Percentiles rank a stretch among this genome's conserved stretches.
Conservation (phyloP, 257 asterid species). For the Solanum clarkiae region DNA sequence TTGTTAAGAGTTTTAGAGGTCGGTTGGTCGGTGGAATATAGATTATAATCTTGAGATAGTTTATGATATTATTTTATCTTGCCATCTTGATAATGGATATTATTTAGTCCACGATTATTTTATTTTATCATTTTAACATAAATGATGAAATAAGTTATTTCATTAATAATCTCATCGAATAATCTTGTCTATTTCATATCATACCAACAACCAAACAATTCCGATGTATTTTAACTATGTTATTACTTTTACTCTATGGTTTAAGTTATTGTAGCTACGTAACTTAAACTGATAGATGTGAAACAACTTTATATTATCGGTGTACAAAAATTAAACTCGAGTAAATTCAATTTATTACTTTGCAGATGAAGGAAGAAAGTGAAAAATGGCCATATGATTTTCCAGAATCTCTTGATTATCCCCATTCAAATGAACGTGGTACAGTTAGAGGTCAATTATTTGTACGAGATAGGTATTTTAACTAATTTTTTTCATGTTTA, state of each 20-base stretch:
- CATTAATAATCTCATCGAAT: neutral
- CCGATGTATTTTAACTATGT: neutral
- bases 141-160: neutral
- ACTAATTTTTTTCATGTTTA: neutral
- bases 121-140: neutral
- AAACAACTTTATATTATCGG: neutral
- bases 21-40: too few relatives aligned
- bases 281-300: neutral
- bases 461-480: constrained; percentile 31
- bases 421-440: constrained; percentile 37
- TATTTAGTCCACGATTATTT: neutral
- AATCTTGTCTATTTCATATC: neutral
- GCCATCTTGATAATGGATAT: neutral
- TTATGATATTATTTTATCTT: neutral
- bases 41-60: too few relatives aligned
- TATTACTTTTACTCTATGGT: neutral
- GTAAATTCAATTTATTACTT: neutral
- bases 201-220: neutral
- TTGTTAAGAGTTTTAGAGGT: too few relatives aligned
- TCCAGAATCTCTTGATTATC: constrained; percentile 36
- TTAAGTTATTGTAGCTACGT: neutral
- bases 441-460: constrained; percentile 33
- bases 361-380: constrained; percentile 42
- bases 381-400: constrained; percentile 57
- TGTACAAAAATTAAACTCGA: neutral